Evolutionary conservation across 352 stramenopile genomes (phyloP), one percentile per base, ranked within the genome.

Genomic region (Phytophthora colocasiae): DNA sequence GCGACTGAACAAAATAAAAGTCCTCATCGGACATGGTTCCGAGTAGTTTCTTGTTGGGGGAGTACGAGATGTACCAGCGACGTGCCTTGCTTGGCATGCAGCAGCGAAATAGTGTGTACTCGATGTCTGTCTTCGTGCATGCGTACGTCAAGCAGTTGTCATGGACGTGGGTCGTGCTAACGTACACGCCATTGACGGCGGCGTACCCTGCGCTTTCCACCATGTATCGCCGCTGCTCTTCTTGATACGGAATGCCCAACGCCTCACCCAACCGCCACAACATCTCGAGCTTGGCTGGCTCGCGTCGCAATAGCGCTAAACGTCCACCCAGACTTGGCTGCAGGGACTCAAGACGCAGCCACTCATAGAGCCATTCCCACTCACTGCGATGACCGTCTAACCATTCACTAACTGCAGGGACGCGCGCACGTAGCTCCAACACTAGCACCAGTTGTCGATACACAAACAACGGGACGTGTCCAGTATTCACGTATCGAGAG

Each of bases 1-100:
- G 82, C 49, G 79, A 94, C 53, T 85, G 76, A 38, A 91, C 86
- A 70, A 93, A 95, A 63, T 96, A 96, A 56, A 85, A 96, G 51
- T 96, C 89, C 54, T 94, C 89, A 58, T 96, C 89, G 29, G 85
- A 91, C 69, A 92, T 84, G 17, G 89, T 96, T 31, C 89, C 89
- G 27, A 95, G 76, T 26, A 93, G 69, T 41, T 78, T 93, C 62
- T 91, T 92, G 81, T 96, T 93, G 6, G 86, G 83, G 22, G 97
- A 98, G 73, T 99, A 97, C 46, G 93, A 98, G 55, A 99, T 97
- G 76, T 99, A 99, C 97, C 97, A 99, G 71, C 97, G 98, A 58
- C 98, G 97, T 39, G 97, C 89, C 62, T 99, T 98, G 65, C 92
- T 98, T 11, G 97, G 91, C 97, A 99, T 99, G 50, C 90, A 97